phyloP scores from a whole-genome alignment of 169 alveolate genomes.

The Cryptosporidium sp. region DNA sequence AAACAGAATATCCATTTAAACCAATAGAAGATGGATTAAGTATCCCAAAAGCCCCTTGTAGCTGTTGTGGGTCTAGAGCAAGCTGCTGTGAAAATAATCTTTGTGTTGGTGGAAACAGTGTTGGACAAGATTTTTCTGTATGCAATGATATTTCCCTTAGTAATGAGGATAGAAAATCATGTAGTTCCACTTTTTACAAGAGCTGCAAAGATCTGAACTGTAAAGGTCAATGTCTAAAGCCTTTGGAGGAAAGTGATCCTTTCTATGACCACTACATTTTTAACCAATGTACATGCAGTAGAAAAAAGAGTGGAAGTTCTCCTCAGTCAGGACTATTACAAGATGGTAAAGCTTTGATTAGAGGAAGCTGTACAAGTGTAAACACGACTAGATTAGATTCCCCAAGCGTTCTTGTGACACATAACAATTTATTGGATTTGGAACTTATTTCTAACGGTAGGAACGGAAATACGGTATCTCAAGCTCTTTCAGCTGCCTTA shows the following conservation, averaged over 20 bases:
- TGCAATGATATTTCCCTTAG: constrained; percentile 24
- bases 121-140: constrained; percentile 60
- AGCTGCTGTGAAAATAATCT: constrained; percentile 69
- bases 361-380: constrained; percentile 50
- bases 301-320: constrained; percentile 39
- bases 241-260: constrained; percentile 59
- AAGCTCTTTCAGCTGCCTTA: constrained; percentile 45
- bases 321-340: constrained; percentile 70
- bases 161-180: constrained; percentile 4
- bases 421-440: constrained; percentile 43
- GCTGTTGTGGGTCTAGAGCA: constrained; percentile 73
- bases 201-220: constrained; percentile 56
- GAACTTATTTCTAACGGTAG: constrained; percentile 49
- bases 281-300: constrained; percentile 74
- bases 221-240: constrained; percentile 67
- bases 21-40: constrained; percentile 65
- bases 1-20: constrained; percentile 28
- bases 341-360: constrained; percentile 68
- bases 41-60: constrained; percentile 56
- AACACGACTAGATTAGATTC: constrained; percentile 51
- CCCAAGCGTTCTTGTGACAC: constrained; percentile 42
- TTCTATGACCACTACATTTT: constrained; percentile 56
- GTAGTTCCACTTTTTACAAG: constrained; percentile 45
- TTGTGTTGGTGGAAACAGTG: constrained; percentile 74
- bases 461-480: constrained; percentile 54